These are phyloP conservation scores for Fraxinus nigra DNA, from an alignment of 305 asterid species.

Conservation along the genomic window DNA sequence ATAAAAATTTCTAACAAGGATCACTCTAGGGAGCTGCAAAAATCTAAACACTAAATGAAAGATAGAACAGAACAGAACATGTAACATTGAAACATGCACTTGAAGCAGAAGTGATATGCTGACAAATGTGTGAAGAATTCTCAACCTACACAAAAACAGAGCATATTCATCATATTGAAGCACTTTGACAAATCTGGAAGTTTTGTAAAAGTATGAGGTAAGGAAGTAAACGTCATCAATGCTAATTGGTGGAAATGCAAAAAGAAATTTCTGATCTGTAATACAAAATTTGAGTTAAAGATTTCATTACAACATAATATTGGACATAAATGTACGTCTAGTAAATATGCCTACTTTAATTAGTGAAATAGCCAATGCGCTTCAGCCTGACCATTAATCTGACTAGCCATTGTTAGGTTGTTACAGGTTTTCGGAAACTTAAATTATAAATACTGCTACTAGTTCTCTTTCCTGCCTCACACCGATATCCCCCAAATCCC, in stretches of 20 bases:
- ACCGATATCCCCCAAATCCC: neutral
- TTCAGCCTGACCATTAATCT: neutral
- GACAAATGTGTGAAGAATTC: slow-evolving; percentile 2
- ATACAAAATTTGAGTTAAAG: neutral
- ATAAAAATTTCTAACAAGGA: neutral
- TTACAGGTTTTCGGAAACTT: neutral
- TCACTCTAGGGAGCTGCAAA: neutral
- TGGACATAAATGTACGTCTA: neutral
- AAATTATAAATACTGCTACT: neutral
- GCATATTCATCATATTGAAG: neutral
- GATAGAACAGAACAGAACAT: neutral
- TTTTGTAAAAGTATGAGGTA: neutral
- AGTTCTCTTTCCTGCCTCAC: neutral
- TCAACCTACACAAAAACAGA: neutral
- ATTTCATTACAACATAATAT: neutral
- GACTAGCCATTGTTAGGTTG: slow-evolving; percentile 1
- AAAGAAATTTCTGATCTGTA: neutral
- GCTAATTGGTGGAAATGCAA: neutral
- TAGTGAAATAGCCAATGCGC: neutral
- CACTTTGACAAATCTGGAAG: neutral
- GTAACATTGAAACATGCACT: neutral
- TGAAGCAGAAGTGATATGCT: neutral
- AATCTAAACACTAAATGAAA: neutral
- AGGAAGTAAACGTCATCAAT: neutral
- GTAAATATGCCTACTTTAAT: neutral